phyloP scores from a whole-genome alignment of 2,329 filamentous ascomycete species.

The Ophiostoma novo-ulmi region DNA sequence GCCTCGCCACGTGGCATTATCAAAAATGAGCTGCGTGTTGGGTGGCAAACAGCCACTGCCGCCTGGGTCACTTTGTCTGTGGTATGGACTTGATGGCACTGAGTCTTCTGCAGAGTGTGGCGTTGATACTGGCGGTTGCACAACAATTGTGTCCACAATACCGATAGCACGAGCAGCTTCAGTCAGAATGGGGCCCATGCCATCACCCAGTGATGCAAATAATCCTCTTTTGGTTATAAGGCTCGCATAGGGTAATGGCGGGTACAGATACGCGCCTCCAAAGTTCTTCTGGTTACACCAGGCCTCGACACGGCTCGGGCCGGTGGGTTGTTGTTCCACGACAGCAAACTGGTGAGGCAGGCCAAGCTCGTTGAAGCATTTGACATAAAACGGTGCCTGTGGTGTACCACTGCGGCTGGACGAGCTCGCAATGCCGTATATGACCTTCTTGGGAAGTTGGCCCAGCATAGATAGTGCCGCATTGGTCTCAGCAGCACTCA shows the following conservation, averaged over 20 bases:
- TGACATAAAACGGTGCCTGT: slow-evolving; percentile 80
- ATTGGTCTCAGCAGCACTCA: slow-evolving; percentile 83
- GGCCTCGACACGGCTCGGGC: slow-evolving; percentile 61
- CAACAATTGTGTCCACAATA: slow-evolving; percentile 74
- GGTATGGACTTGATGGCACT: slow-evolving; percentile 43
- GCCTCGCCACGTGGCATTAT: slow-evolving; percentile 81
- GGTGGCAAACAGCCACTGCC: slow-evolving; percentile 39
- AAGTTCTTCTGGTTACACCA: slow-evolving; percentile 70
- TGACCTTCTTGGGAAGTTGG: slow-evolving; percentile 70
- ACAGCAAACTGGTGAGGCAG: slow-evolving; percentile 75
- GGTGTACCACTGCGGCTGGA: slow-evolving; percentile 59
- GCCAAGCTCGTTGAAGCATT: slow-evolving; percentile 75
- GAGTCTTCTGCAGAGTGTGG: slow-evolving; percentile 45
- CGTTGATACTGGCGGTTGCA: slow-evolving; percentile 46
- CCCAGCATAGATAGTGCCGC: slow-evolving; percentile 71
- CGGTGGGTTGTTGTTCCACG: slow-evolving; percentile 64
- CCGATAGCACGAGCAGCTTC: slow-evolving; percentile 75
- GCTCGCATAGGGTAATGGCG: slow-evolving; percentile 57
- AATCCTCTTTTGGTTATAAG: slow-evolving; percentile 53
- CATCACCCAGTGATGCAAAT: slow-evolving; percentile 47
- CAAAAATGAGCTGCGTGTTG: slow-evolving; percentile 60
- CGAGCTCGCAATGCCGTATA: slow-evolving; percentile 73
- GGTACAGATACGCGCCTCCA: slow-evolving; percentile 76
- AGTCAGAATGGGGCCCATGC: slow-evolving; percentile 56
- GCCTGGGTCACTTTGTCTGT: neutral